Evolutionary conservation across 2,329 filamentous ascomycete genomes (phyloP), one percentile per base, ranked within the genome.

Genomic region (Talaromyces sp.): DNA sequence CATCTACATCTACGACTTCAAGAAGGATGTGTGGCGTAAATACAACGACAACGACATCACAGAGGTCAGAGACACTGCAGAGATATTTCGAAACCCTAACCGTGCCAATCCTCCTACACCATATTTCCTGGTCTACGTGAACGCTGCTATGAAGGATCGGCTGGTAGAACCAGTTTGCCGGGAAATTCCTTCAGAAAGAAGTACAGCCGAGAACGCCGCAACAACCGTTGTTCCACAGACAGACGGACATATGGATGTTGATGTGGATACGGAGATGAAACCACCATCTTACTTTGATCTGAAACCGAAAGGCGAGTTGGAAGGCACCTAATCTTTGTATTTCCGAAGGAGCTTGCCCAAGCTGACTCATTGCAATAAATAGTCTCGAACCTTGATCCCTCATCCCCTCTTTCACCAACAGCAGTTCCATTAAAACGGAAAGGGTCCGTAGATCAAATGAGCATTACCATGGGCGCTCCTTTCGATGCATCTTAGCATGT

Each of bases 1-100:
- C 89, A 92, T 97, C 53, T 97, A 93, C 85, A 96, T 99, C 69
- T 91, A 89, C 73, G 95, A 98, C 79, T 96, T 96, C 76, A 86
- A 89, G 69, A 86, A 87, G 56, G 80, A 88, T 40, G 82, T 93
- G 22, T 99, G 95, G 93, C 89, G 93, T 65, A 92, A 91, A 73
- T 99, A 97, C 82, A 99, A 99, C 75, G 95, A 99, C 73, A 89
- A 90, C 63, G 85, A 84, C 17, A 93, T 99, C 27, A 89, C 86
- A 2, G 87, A 91, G 68, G 85, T 88, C 29, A 80, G 82, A 15
- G 85, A 91, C 71, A 82, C 85, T 7, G 82, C 83, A 17, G 86
- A 89, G 59, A 91, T 97, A 47, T 88, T 95, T 69, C 82, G 61
- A 40, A 83, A 86, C 67, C 83, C 91, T 58, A 88, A 86, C 67